These are phyloP conservation scores for Vanilla planifolia DNA, from an alignment of 106 monocot genomes.

Conservation along the genomic window DNA sequence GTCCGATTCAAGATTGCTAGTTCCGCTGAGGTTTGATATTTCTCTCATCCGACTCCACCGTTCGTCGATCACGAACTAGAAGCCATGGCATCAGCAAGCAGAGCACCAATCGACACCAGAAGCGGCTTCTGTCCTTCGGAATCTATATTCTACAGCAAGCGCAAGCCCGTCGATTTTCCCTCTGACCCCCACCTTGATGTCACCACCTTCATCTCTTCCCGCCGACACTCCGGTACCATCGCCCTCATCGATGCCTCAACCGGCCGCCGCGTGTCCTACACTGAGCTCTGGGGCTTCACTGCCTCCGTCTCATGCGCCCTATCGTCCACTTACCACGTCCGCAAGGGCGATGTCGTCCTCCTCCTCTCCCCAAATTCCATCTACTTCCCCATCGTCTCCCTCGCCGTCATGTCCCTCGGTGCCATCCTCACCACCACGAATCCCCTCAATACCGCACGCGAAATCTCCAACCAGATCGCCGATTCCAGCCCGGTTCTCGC, in stretches of 20 bases:
- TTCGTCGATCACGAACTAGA: not conserved
- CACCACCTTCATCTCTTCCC: conserved; percentile 60
- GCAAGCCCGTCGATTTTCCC: conserved; percentile 44
- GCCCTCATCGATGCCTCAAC: conserved; percentile 84
- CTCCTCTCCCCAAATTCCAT: conserved; percentile 76
- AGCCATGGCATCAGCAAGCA: not conserved
- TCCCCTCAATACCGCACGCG: too few relatives aligned
- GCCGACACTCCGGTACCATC: conserved; percentile 37
- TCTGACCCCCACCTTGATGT: conserved; percentile 34
- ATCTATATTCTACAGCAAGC: conserved; percentile 60
- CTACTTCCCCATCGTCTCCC: conserved; percentile 73
- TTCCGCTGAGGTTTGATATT: too few relatives aligned
- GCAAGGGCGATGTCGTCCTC: conserved; percentile 58
- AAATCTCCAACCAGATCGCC: conserved; percentile 1
- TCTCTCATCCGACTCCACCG: too few relatives aligned
- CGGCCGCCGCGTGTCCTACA: conserved; percentile 59
- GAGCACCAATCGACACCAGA: conserved; percentile 19
- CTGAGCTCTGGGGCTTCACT: conserved; percentile 47
- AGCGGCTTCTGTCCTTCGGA: conserved; percentile 63
- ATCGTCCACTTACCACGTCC: conserved; percentile 25
- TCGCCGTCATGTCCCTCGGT: conserved; percentile 76
- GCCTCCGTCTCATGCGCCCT: conserved; percentile 39
- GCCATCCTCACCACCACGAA: conserved; percentile 86
- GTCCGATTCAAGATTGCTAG: too few relatives aligned
- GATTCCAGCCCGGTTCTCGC: conserved; percentile 50